These are phyloP conservation scores for Bisporella sp. DNA, from an alignment of 2,329 filamentous ascomycete species.

Conservation along the genomic window DNA sequence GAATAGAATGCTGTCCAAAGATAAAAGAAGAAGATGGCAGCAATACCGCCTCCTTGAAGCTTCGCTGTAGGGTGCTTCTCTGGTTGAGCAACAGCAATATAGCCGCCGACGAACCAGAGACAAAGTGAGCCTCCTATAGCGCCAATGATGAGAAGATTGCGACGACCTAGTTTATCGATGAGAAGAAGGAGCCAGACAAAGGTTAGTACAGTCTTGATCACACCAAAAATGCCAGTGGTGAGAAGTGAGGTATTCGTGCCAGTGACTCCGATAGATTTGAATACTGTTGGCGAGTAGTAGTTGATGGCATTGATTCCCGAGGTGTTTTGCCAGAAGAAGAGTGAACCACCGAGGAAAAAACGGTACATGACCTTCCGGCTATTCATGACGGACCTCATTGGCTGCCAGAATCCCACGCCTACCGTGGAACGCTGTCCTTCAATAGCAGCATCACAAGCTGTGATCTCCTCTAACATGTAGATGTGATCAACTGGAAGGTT, in stretches of 20 bases:
- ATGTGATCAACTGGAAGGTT: constrained; percentile 50
- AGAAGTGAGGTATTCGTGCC: constrained; percentile 54
- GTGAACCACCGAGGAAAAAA: constrained; percentile 32
- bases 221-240: constrained; percentile 65
- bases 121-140: constrained; percentile 47
- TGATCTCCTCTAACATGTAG: constrained; percentile 50
- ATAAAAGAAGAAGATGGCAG: constrained; percentile 21
- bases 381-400: constrained; percentile 28
- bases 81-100: constrained; percentile 40
- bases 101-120: constrained; percentile 19
- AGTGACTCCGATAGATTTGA: constrained; percentile 54
- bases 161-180: constrained; percentile 42
- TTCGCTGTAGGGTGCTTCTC: constrained; percentile 33
- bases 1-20: constrained; percentile 35
- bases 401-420: constrained; percentile 51
- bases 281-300: constrained; percentile 43
- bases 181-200: constrained; percentile 42
- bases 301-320: constrained; percentile 18
- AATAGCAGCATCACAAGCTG: constrained; percentile 56
- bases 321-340: constrained; percentile 38
- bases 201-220: constrained; percentile 60
- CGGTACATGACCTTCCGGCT: constrained; percentile 29
- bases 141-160: constrained; percentile 40
- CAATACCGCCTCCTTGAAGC: constrained; percentile 27
- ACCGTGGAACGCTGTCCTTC: constrained; percentile 67